These are phyloP conservation scores for Volvox africanus DNA, from an alignment of 139 green algal species.

Conservation along the genomic window DNA sequence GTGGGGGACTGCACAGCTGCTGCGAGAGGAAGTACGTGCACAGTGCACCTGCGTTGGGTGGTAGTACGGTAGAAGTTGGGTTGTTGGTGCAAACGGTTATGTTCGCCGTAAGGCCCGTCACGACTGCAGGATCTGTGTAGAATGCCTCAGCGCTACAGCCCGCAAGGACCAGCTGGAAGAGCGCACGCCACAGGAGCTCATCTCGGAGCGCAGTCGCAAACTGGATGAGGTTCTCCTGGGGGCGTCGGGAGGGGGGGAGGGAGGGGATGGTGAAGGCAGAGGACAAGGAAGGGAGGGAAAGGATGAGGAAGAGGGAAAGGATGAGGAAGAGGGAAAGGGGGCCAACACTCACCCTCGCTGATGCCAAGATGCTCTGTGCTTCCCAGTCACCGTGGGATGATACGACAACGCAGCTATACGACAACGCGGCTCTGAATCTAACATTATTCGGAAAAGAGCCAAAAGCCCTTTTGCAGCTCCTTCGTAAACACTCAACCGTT, in stretches of 20 bases:
- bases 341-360: too few relatives aligned
- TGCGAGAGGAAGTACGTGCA: conserved; percentile 17
- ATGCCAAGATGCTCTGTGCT: too few relatives aligned
- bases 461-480: too few relatives aligned
- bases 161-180: not conserved
- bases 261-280: not conserved
- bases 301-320: too few relatives aligned
- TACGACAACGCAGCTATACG: too few relatives aligned
- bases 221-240: not conserved
- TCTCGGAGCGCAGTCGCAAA: not conserved
- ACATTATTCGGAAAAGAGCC: too few relatives aligned
- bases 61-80: not conserved
- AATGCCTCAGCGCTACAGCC: not conserved
- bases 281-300: too few relatives aligned
- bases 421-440: too few relatives aligned
- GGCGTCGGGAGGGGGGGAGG: not conserved
- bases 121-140: not conserved
- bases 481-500: too few relatives aligned
- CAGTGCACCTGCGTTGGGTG: not conserved
- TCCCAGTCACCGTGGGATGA: not conserved
- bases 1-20: conserved; percentile 35
- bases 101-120: not conserved
- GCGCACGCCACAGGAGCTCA: conserved; percentile 34
- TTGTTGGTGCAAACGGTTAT: conserved; percentile 5
- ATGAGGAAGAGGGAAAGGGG: too few relatives aligned